These are phyloP conservation scores for Citrullus amarus DNA, from an alignment of 306 rosid genomes.

Conservation along the genomic window DNA sequence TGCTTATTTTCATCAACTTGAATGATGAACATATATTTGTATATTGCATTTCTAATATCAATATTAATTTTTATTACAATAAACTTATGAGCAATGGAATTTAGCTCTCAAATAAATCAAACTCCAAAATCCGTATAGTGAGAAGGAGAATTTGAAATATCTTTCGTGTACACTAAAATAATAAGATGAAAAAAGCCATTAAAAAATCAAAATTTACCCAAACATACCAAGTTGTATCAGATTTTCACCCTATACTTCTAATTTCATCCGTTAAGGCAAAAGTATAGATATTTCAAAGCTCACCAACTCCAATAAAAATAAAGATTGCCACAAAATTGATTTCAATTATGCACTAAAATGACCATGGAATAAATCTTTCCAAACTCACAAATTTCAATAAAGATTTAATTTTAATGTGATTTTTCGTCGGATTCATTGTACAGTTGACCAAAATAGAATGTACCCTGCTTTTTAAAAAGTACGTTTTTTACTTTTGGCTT, in stretches of 20 bases:
- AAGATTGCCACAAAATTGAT: background rate
- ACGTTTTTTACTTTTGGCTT: no score
- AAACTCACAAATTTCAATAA: background rate
- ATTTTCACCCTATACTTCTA: background rate
- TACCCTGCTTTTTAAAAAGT: no score
- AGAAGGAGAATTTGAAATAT: no score
- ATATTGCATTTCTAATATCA: background rate
- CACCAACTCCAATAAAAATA: background rate
- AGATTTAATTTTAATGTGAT: background rate
- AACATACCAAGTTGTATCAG: background rate
- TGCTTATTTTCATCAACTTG: background rate
- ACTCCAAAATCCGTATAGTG: background rate
- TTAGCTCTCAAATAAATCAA: background rate
- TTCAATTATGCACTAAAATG: background rate
- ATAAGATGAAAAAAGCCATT: no score
- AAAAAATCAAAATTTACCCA: background rate
- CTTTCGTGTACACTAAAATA: no score
- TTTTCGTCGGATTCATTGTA: no score
- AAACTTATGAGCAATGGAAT: no score
- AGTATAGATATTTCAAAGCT: background rate
- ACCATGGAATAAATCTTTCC: background rate
- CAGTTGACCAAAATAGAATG: no score
- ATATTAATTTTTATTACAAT: background rate
- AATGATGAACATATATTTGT: background rate
- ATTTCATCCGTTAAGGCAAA: background rate